Conservation (phyloP, 2,329 filamentous ascomycete genomes). For the Lachnellula hyalina region DNA sequence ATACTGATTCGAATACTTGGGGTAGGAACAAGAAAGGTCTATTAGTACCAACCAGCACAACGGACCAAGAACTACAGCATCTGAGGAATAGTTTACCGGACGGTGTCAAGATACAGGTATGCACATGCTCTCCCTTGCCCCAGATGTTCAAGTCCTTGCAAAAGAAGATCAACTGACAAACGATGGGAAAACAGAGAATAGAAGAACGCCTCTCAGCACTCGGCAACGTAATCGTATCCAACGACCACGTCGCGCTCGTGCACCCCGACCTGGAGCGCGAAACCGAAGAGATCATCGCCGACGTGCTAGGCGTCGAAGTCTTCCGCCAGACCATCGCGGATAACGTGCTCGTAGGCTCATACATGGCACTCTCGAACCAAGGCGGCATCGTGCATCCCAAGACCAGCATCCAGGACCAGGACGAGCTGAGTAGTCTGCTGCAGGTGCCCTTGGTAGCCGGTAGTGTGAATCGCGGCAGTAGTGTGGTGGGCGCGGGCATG, state of each 20-base stretch:
- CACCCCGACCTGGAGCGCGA: conserved; percentile 96
- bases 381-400: conserved; percentile 97
- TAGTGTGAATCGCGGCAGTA: conserved; percentile 84
- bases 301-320: conserved; percentile 83
- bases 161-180: neutral
- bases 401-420: conserved; percentile 95
- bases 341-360: conserved; percentile 92
- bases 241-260: conserved; percentile 94
- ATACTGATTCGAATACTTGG: conserved; percentile 8
- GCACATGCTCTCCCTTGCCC: neutral
- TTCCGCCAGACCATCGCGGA: conserved; percentile 94
- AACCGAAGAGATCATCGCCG: conserved; percentile 97
- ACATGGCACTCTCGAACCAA: conserved; percentile 95
- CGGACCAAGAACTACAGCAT: conserved; percentile 97
- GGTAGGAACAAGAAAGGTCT: conserved; percentile 88
- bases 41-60: conserved; percentile 90
- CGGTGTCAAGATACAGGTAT: conserved; percentile 69
- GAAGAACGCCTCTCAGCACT: conserved; percentile 94
- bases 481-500: conserved; percentile 95
- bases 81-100: conserved; percentile 93
- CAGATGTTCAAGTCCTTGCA: neutral
- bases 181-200: conserved; percentile 58
- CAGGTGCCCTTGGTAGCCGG: conserved; percentile 95
- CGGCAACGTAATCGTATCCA: conserved; percentile 93
- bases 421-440: conserved; percentile 87